Evolutionary conservation across 169 alveolate genomes (phyloP).

Genomic region (Plasmodium gonderi): DNA sequence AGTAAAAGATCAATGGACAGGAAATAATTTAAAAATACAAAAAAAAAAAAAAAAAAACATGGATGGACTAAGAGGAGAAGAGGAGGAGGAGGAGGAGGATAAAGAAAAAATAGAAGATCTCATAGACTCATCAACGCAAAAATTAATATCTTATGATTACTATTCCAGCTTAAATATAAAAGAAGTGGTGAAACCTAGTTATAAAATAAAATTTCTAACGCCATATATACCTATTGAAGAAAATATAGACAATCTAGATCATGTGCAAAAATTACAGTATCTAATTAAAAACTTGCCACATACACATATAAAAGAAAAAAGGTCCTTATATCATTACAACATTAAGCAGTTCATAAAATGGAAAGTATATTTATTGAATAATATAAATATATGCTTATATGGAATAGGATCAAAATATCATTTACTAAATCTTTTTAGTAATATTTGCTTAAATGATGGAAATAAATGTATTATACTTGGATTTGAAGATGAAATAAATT

Average conservation of each 20-base stretch:
- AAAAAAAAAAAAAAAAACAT: slow-evolving; percentile 25
- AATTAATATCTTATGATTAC: slow-evolving; percentile 65
- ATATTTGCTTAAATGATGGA: slow-evolving; percentile 64
- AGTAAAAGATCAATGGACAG: slow-evolving; percentile 1
- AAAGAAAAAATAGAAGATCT: slow-evolving; percentile 57
- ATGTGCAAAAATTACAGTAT: slow-evolving; percentile 49
- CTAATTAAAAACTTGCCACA: slow-evolving; percentile 45
- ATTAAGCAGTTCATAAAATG: slow-evolving; percentile 57
- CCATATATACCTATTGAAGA: slow-evolving; percentile 49
- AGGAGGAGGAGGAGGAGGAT: no score
- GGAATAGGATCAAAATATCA: slow-evolving; percentile 69
- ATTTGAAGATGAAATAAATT: slow-evolving; percentile 52
- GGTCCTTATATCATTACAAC: slow-evolving; percentile 63
- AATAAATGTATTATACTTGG: slow-evolving; percentile 60
- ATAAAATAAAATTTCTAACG: slow-evolving; percentile 57
- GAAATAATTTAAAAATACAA: background rate
- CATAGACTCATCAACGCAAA: slow-evolving; percentile 39
- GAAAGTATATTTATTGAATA: slow-evolving; percentile 67
- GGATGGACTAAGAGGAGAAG: background rate
- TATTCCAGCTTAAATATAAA: slow-evolving; percentile 59
- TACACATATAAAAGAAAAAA: slow-evolving; percentile 59
- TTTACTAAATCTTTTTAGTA: slow-evolving; percentile 34
- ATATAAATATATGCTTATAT: slow-evolving; percentile 57
- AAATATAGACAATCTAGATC: slow-evolving; percentile 53
- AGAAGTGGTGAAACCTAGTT: slow-evolving; percentile 46